These are phyloP conservation scores for Mycena filopes DNA, from an alignment of 768 basidiomycete species.

Conservation along the genomic window DNA sequence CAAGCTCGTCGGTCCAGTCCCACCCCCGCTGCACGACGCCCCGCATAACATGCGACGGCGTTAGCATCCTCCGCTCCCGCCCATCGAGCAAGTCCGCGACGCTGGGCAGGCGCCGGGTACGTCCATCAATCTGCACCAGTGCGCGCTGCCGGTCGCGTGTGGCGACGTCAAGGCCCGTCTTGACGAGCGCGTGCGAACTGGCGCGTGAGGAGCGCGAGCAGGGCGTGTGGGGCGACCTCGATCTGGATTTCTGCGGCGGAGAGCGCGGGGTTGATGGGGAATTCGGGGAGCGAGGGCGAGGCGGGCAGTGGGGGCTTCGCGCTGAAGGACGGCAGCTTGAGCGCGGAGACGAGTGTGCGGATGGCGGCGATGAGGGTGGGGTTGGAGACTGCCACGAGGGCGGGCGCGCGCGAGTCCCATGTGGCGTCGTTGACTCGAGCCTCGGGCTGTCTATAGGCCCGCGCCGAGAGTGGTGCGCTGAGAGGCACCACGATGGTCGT, in stretches of 20 bases:
- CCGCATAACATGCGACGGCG: slow-evolving; percentile 56
- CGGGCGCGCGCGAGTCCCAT: slow-evolving; percentile 25
- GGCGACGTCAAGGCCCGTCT: slow-evolving; percentile 49
- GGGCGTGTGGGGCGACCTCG: slow-evolving; percentile 52
- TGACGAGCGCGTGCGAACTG: slow-evolving; percentile 49
- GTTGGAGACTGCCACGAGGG: slow-evolving; percentile 44
- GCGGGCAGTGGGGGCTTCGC: slow-evolving; percentile 16
- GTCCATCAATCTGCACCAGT: slow-evolving; percentile 31
- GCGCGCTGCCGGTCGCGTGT: slow-evolving; percentile 43
- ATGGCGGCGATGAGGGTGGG: slow-evolving; percentile 47
- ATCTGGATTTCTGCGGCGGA: slow-evolving; percentile 43
- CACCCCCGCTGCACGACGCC: slow-evolving; percentile 47
- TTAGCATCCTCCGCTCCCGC: slow-evolving; percentile 42
- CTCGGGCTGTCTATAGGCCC: not conserved
- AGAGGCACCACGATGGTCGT: slow-evolving; percentile 4
- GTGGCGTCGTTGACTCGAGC: not conserved
- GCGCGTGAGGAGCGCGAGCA: slow-evolving; percentile 48
- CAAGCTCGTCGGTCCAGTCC: slow-evolving; percentile 31
- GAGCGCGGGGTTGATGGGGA: slow-evolving; percentile 44
- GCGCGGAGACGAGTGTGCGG: slow-evolving; percentile 36
- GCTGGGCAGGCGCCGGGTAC: slow-evolving; percentile 30
- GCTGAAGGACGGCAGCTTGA: slow-evolving; percentile 42
- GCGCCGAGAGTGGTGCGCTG: not conserved
- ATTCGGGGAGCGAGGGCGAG: slow-evolving; percentile 9
- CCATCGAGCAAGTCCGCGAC: slow-evolving; percentile 28